Conservation (phyloP, 1,139 yeast genomes). For the Insectozyma bohioensis region DNA sequence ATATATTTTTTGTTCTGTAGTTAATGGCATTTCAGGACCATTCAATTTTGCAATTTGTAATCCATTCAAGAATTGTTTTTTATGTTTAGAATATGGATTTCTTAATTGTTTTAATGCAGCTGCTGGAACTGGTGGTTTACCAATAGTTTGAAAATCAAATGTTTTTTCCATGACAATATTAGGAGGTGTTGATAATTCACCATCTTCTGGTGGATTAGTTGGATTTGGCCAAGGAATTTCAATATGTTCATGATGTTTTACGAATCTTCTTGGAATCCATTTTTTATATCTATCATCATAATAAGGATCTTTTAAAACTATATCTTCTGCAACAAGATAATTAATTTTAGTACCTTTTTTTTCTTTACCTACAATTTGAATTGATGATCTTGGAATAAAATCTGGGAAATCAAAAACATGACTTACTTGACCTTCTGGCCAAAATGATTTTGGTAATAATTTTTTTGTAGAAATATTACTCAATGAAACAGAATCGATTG, state of each 20-base stretch:
- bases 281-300: slow-evolving; percentile 74
- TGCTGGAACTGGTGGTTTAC: slow-evolving; percentile 66
- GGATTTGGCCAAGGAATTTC: slow-evolving; percentile 93
- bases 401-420: slow-evolving; percentile 70
- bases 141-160: slow-evolving; percentile 67
- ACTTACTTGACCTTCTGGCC: slow-evolving; percentile 72
- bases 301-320: slow-evolving; percentile 64
- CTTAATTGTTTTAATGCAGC: slow-evolving; percentile 70
- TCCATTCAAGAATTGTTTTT: slow-evolving; percentile 55
- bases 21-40: slow-evolving; percentile 77
- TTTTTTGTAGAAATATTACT: slow-evolving; percentile 37
- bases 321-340: slow-evolving; percentile 73
- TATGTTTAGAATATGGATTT: slow-evolving; percentile 64
- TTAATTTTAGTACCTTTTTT: slow-evolving; percentile 55
- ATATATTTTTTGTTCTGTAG: slow-evolving; percentile 62
- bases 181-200: slow-evolving; percentile 56
- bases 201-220: slow-evolving; percentile 51
- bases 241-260: slow-evolving; percentile 63
- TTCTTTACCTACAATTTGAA: slow-evolving; percentile 75
- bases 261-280: slow-evolving; percentile 76
- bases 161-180: slow-evolving; percentile 70
- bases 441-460: slow-evolving; percentile 60
- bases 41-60: slow-evolving; percentile 62
- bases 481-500: slow-evolving; percentile 34
- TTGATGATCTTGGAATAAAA: slow-evolving; percentile 44